Evolutionary conservation across 805 yeast genomes (phyloP).

Genomic region (Cyberlindnera meyerae): DNA sequence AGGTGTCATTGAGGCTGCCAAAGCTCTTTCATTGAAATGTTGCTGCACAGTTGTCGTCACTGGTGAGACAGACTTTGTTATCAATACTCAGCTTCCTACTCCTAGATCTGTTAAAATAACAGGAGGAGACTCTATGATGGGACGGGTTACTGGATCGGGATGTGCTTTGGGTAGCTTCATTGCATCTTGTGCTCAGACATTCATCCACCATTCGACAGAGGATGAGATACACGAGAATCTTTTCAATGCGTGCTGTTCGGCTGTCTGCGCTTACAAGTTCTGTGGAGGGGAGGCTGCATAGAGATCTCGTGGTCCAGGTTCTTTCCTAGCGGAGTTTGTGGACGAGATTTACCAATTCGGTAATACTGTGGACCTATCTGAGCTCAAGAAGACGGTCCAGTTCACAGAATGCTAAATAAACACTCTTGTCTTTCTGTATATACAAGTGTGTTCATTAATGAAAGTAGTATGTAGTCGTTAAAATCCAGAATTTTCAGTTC

Average conservation of each 20-base stretch:
- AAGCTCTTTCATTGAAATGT: conserved; percentile 43
- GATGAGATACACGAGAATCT: neutral
- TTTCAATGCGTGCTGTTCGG: neutral
- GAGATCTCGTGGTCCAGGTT: conserved; percentile 4
- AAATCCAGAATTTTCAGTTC: too few relatives aligned
- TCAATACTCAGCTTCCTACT: conserved; percentile 27
- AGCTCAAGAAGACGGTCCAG: too few relatives aligned
- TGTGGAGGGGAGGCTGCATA: conserved; percentile 3
- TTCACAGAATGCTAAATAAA: too few relatives aligned
- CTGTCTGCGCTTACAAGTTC: conserved; percentile 1
- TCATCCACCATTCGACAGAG: too few relatives aligned
- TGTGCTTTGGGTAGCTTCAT: conserved; percentile 76
- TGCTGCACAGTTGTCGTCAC: conserved; percentile 66
- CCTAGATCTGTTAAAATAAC: conserved; percentile 33
- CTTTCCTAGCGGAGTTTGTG: conserved; percentile 4
- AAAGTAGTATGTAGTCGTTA: too few relatives aligned
- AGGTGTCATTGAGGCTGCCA: conserved; percentile 37
- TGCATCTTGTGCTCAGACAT: conserved; percentile 36
- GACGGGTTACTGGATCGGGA: conserved; percentile 74
- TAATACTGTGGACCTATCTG: too few relatives aligned
- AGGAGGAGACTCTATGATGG: conserved; percentile 65
- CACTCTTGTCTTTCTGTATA: too few relatives aligned
- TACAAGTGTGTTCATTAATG: conserved; percentile 32
- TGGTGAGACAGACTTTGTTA: conserved; percentile 50
- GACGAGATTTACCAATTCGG: conserved; percentile 1